Evolutionary conservation across 305 asterid genomes (phyloP).

Genomic region (Plantago lanceolata): DNA sequence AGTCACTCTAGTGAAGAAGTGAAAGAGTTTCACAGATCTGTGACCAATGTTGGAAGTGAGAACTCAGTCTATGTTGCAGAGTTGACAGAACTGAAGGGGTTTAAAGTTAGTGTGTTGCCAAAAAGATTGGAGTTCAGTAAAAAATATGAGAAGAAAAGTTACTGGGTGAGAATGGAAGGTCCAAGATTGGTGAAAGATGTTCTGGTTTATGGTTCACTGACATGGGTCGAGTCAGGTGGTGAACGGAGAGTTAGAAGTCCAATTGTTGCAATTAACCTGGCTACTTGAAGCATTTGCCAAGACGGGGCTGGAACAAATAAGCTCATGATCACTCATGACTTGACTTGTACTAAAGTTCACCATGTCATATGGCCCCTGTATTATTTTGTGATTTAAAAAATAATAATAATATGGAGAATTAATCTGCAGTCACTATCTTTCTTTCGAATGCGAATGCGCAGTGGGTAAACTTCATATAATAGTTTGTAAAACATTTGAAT

Average conservation of each 20-base stretch:
- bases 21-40: constrained; percentile 2
- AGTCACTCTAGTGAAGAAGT: not conserved
- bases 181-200: constrained; percentile 16
- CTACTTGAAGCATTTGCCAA: not conserved
- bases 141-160: constrained; percentile 41
- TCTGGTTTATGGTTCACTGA: constrained; percentile 35
- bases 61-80: constrained; percentile 8
- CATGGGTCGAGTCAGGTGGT: constrained; percentile 43
- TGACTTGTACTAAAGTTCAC: no score
- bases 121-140: constrained; percentile 30
- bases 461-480: no score
- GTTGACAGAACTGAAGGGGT: constrained; percentile 28
- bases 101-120: constrained; percentile 36
- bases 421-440: no score
- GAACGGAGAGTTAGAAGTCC: constrained; percentile 42
- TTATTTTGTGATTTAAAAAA: no score
- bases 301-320: no score
- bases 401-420: no score
- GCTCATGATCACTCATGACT: no score
- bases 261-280: constrained; percentile 32
- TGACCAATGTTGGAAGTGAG: constrained; percentile 3
- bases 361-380: no score
- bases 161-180: constrained; percentile 36
- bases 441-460: no score
- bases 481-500: no score